Conservation (phyloP, 495 filamentous ascomycete genomes). For the Articulospora tetracladia region DNA sequence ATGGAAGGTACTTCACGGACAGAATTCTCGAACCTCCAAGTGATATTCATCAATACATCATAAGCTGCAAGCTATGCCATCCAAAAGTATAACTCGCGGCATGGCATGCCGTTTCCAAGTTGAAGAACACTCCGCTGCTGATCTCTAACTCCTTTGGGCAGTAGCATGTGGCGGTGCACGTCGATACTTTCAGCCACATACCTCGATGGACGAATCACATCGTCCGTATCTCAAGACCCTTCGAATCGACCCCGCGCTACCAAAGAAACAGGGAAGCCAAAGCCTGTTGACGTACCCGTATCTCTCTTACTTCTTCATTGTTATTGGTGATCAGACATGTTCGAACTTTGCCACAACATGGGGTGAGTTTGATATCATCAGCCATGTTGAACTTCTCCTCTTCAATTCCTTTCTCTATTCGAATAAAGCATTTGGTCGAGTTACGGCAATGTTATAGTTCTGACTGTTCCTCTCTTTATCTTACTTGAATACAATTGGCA, state of each 20-base stretch:
- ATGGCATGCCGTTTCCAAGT: neutral
- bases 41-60: neutral
- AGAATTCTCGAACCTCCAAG: neutral
- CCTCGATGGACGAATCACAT: neutral
- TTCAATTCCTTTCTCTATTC: too few relatives aligned
- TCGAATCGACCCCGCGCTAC: neutral
- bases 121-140: neutral
- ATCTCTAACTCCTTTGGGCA: neutral
- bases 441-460: too few relatives aligned
- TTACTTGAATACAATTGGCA: neutral
- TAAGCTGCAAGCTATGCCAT: neutral
- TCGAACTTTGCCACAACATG: constrained; percentile 13
- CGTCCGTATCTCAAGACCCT: neutral
- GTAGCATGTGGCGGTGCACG: constrained; percentile 7
- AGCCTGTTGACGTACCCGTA: constrained; percentile 2
- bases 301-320: neutral
- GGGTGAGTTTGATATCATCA: neutral
- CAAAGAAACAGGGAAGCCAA: constrained; percentile 18
- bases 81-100: neutral
- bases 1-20: too few relatives aligned
- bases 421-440: too few relatives aligned
- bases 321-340: neutral
- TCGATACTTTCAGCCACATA: constrained; percentile 1
- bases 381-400: neutral
- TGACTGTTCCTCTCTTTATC: too few relatives aligned